Conservation (phyloP, 1,284 basidiomycete genomes). For the Ceratobasidium sp. region DNA sequence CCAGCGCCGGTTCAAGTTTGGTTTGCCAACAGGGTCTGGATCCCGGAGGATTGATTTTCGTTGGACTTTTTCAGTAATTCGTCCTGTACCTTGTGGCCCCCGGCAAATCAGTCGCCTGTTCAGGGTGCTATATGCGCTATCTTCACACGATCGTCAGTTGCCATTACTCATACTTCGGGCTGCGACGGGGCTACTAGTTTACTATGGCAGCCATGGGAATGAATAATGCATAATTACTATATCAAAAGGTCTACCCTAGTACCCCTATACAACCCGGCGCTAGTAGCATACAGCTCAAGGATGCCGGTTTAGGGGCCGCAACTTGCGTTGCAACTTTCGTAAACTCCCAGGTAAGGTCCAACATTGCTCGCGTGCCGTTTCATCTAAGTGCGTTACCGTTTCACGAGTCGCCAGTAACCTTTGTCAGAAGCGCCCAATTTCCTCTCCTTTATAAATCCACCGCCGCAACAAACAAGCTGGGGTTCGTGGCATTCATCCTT, state of each 20-base stretch:
- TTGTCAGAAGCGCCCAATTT: slow-evolving; percentile 9
- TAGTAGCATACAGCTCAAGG: no score
- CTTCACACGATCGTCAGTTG: background rate
- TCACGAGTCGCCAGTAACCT: background rate
- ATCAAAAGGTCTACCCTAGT: no score
- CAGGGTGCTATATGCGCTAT: background rate
- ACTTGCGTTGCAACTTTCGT: no score
- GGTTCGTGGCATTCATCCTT: slow-evolving; percentile 4
- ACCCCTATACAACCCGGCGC: no score
- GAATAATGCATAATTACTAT: no score
- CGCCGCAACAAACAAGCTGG: background rate
- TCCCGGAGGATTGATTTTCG: slow-evolving; percentile 15
- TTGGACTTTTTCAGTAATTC: slow-evolving; percentile 25
- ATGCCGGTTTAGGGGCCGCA: no score
- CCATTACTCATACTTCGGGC: background rate
- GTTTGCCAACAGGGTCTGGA: slow-evolving; percentile 36
- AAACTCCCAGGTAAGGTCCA: background rate
- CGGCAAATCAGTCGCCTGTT: background rate
- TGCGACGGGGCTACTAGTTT: no score
- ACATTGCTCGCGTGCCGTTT: slow-evolving; percentile 1
- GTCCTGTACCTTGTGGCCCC: slow-evolving; percentile 12
- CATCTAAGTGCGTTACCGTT: background rate
- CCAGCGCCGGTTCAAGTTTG: slow-evolving; percentile 11
- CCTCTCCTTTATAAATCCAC: slow-evolving; percentile 5
- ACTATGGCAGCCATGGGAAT: no score